Conservation (phyloP, 1,284 basidiomycete genomes). For the Ustilago cynodontis region DNA sequence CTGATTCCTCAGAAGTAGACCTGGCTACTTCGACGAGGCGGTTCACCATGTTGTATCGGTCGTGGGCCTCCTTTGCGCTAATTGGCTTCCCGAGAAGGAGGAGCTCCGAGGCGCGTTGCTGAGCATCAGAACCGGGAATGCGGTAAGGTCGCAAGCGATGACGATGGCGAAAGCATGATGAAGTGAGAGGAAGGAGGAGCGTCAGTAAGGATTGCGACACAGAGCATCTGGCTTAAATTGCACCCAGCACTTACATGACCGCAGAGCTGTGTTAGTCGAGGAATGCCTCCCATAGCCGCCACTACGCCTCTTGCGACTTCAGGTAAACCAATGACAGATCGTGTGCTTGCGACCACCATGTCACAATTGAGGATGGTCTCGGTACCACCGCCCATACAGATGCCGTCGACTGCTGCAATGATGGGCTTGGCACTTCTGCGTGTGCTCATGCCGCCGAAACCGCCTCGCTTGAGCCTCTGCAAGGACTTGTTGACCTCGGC, state of each 20-base stretch:
- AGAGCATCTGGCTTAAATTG: neutral
- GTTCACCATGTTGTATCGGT: slow-evolving; percentile 77
- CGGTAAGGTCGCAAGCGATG: neutral
- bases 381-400: slow-evolving; percentile 82
- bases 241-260: slow-evolving; percentile 47
- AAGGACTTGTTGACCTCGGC: slow-evolving; percentile 28
- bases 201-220: neutral
- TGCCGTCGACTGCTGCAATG: slow-evolving; percentile 84
- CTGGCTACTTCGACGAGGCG: slow-evolving; percentile 49
- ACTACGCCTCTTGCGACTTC: slow-evolving; percentile 85
- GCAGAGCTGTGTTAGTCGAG: slow-evolving; percentile 56
- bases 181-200: neutral
- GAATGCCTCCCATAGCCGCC: slow-evolving; percentile 80
- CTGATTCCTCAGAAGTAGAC: slow-evolving; percentile 73
- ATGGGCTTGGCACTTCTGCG: slow-evolving; percentile 79
- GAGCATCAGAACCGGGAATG: neutral
- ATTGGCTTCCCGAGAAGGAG: slow-evolving; percentile 79
- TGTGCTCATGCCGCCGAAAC: slow-evolving; percentile 81
- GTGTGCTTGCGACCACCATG: slow-evolving; percentile 80
- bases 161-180: neutral
- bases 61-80: slow-evolving; percentile 78
- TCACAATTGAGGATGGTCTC: slow-evolving; percentile 86
- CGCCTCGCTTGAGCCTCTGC: slow-evolving; percentile 71
- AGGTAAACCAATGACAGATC: slow-evolving; percentile 81
- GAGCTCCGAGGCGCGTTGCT: slow-evolving; percentile 81